A percentile compares a stretch with the other conserved stretches of the same genome.
Conservation (phyloP, 116 monocot species). For the Phalaenopsis hybrid region DNA sequence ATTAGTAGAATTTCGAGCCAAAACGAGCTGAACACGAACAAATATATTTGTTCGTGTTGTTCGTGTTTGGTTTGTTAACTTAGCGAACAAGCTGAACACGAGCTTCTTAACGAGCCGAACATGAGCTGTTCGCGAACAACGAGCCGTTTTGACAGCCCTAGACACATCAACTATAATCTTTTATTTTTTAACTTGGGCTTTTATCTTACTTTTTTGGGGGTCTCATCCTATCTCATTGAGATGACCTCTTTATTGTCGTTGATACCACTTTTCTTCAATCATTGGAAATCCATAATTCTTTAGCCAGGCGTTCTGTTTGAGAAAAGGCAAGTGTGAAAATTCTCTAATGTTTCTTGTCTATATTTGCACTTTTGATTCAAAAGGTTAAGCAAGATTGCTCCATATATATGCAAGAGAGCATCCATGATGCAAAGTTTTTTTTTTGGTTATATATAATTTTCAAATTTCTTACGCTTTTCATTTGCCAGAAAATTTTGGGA, state of each 20-base stretch:
- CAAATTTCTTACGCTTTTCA: not conserved
- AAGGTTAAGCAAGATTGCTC: not conserved
- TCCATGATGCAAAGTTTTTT: not conserved
- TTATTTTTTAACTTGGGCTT: too few relatives aligned
- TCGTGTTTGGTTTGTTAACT: too few relatives aligned
- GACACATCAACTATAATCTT: too few relatives aligned
- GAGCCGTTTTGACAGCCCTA: too few relatives aligned
- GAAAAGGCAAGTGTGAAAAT: not conserved
- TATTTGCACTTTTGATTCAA: not conserved
- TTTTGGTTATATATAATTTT: not conserved
- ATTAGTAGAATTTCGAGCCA: too few relatives aligned
- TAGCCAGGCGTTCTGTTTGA: not conserved
- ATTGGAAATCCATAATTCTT: not conserved
- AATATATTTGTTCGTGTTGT: too few relatives aligned
- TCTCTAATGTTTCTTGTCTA: not conserved
- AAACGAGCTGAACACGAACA: too few relatives aligned
- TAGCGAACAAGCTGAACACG: too few relatives aligned
- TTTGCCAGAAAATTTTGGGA: conserved; percentile 1
- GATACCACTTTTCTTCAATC: not conserved
- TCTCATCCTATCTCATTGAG: not conserved
- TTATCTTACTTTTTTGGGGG: not conserved
- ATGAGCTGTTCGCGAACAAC: too few relatives aligned
- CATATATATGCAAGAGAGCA: not conserved
- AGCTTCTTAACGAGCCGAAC: too few relatives aligned
- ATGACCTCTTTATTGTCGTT: not conserved